Evolutionary conservation across 768 basidiomycete genomes (phyloP).

Genomic region (Melanogaster broomeanus): DNA sequence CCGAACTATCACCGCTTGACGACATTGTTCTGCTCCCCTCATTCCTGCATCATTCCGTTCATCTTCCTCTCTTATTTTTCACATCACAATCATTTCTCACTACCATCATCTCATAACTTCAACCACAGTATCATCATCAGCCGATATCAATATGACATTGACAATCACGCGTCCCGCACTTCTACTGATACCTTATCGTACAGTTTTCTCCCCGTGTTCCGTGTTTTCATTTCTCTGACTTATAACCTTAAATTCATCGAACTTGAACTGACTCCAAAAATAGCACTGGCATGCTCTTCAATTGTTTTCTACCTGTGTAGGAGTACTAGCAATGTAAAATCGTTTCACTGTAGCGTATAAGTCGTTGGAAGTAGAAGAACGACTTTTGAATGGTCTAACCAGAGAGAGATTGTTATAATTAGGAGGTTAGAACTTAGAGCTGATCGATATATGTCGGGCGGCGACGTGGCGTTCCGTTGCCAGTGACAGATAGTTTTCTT

Average conservation of each 20-base stretch:
- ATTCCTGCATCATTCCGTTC: not conserved
- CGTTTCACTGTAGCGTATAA: not conserved
- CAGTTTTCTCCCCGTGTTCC: not conserved
- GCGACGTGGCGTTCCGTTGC: not conserved
- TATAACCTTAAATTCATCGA: constrained; percentile 1
- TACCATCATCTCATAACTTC: not conserved
- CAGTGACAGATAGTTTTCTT: too few species aligned
- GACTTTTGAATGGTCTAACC: too few species aligned
- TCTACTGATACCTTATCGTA: constrained; percentile 2
- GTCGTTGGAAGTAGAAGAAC: too few species aligned
- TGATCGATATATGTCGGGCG: constrained; percentile 13
- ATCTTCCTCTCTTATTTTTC: not conserved
- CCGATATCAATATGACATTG: not conserved
- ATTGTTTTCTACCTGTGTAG: not conserved
- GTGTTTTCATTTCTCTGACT: not conserved
- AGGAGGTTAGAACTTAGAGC: too few species aligned
- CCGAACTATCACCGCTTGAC: not conserved
- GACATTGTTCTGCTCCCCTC: not conserved
- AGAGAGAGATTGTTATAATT: too few species aligned
- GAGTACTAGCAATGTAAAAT: not conserved
- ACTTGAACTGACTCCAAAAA: not conserved
- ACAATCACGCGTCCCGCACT: not conserved
- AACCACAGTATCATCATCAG: not conserved
- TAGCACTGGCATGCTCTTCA: constrained; percentile 5
- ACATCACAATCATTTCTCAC: constrained; percentile 18